Evolutionary conservation across 2,329 filamentous ascomycete genomes (phyloP), one percentile per base, ranked within the genome.

Genomic region (Botrytis medusae): DNA sequence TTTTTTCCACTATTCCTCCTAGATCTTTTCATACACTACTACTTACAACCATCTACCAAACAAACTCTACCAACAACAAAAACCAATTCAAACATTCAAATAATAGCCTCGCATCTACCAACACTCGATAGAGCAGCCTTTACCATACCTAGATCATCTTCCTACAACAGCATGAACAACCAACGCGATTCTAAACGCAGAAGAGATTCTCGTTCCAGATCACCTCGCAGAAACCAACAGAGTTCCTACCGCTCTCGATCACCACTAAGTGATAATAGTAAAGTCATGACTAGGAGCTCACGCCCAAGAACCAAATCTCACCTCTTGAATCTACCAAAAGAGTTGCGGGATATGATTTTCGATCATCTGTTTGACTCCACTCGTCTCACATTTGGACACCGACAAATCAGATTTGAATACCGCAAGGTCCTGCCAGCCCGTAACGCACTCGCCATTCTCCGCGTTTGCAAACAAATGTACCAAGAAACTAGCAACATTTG

Each of bases 181-280:
- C 51, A 18, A 29, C 34, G 20, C 22, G 9, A 25, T n/a, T 40
- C 2, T 16, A 25, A 40, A 9, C 68, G 57, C 48, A 71, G 32
- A 63, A 69, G 72, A 73, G 46, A 68, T 61, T 73, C 72, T 16
- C 71, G 74, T 37, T 74, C 73, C 25, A 70, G 40, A 69, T 74
- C 60, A 46, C 70, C 74, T 62, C 62, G 57, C 40, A 64, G 69
- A 34, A 63, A 71, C 54, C 62, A 73, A 48, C 54, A 60, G 22
- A 57, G 44, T 61, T 75, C 72, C 7, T 73, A 76, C 25, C 73
- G 77, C 32, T 72, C 72, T 20, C 76, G 77, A 59, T 79, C 78
- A 25, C 78, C 77, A 14, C 67, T 60, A 37, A 60, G 48, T 34
- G 67, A 74, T 32, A 73, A 74, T 37, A 77, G 34, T 25, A 12